Base-by-base conservation (phyloP, 2,329 filamentous ascomycete genomes). In the Graphiopsis chlorocephala region DNA sequence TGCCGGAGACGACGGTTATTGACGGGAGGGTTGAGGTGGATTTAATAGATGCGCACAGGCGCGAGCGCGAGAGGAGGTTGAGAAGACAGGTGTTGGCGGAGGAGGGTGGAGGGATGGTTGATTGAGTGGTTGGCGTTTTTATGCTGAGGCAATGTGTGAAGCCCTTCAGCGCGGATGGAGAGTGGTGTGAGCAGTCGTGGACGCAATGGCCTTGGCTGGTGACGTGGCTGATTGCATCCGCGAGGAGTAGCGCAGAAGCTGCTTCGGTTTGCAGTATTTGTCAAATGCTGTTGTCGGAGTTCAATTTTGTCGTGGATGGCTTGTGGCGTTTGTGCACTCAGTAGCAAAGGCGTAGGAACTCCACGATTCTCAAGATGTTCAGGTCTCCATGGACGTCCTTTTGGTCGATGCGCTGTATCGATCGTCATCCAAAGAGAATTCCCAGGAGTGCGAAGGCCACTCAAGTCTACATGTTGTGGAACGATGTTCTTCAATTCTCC, bases 1-100 rank as follows among this genome's bases (percentile, higher is more conserved):
- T 61, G 29, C 59, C 59, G 8, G 59, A 61, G 15, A 53, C 59
- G 2, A 38, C 59, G 2, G 59, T 52, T 15, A 61, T 53, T 15
- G 47, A 25, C 3, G 20, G 59, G 1, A 52, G n/a, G 20, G 45
- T 26, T 14, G 29, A 56, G 17, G 53, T 38, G n/a, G 23, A 23
- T 10, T 56, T 31, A 31, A 35, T 56, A 11, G 53, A 56, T 15
- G 53, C 28, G 53, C 29, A 56, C 12, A 38, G 29, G 53, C 31
- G 53, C 2, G 31, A 35, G 31, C 53, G 53, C 20, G 53, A 56
- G 31, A 33, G 3, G 10, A 56, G 20, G 53, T 25, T 56, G 31
- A 23, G 14, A 11, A 25, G 25, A n/a, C 17, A 25, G 26, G 47
- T 12, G 12, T 25, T 17, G 47, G 23, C 23, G 47, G 17, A 23